Evolutionary conservation across 176 grass and related monocot species (phyloP).

Genomic region (Thalia dealbata): DNA sequence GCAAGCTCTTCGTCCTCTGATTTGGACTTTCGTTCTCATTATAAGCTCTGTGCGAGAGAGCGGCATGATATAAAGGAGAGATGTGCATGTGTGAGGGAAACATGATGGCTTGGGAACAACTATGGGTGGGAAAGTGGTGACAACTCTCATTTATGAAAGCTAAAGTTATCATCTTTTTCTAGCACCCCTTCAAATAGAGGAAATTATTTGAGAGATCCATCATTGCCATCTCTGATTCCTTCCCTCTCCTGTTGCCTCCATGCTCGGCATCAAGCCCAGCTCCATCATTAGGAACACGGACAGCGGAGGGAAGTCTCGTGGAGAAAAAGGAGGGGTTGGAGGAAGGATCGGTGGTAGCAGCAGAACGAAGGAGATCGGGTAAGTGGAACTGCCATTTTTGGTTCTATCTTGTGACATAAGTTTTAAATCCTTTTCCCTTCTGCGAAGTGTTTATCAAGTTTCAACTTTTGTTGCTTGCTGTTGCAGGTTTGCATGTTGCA

Average conservation of each 20-base stretch:
- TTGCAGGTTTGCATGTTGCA: background rate
- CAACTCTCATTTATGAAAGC: slow-evolving; percentile 3
- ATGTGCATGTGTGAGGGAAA: background rate
- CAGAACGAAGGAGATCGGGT: background rate
- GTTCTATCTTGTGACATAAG: background rate
- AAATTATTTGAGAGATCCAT: background rate
- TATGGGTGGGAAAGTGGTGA: background rate
- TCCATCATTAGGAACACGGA: slow-evolving; percentile 4
- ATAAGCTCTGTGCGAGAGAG: background rate
- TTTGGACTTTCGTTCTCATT: background rate
- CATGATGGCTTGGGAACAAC: background rate
- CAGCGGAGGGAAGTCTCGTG: background rate
- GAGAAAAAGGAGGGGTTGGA: background rate
- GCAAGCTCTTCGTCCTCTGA: background rate
- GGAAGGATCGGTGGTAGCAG: background rate
- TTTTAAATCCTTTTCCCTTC: background rate
- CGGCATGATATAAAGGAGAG: background rate
- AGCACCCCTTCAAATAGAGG: background rate
- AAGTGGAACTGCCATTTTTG: background rate
- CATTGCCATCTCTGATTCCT: background rate
- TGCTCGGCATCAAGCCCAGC: background rate
- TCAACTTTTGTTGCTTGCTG: background rate
- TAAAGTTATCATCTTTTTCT: slow-evolving; percentile 7
- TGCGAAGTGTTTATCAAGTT: background rate
- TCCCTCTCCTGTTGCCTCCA: slow-evolving; percentile 4